Percentiles rank a stretch among this genome's conserved stretches.
Evolutionary conservation across 2,329 filamentous ascomycete species (phyloP).

Genomic region (Karstenula rhodostoma): DNA sequence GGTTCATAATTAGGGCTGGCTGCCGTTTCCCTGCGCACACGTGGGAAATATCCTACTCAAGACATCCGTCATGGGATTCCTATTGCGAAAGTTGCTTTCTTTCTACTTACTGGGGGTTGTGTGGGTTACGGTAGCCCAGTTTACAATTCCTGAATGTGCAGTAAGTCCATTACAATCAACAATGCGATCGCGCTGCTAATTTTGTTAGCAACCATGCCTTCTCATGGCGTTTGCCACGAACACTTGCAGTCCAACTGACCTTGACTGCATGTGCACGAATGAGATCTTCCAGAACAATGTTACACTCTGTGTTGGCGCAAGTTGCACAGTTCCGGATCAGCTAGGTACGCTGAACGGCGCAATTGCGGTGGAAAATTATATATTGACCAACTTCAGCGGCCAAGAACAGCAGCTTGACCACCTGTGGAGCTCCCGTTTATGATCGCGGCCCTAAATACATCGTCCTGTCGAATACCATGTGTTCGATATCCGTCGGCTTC

Average conservation of each 20-base stretch:
- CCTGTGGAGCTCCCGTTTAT: slow-evolving; percentile 51
- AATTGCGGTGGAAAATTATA: background rate
- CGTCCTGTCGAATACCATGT: slow-evolving; percentile 37
- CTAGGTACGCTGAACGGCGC: slow-evolving; percentile 22
- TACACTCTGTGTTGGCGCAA: slow-evolving; percentile 27
- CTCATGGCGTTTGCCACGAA: slow-evolving; percentile 21
- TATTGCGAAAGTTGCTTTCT: background rate
- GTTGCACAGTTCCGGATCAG: slow-evolving; percentile 34
- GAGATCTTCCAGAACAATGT: slow-evolving; percentile 29
- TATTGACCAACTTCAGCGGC: slow-evolving; percentile 38
- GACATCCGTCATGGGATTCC: background rate
- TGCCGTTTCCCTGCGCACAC: background rate
- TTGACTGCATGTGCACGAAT: slow-evolving; percentile 35
- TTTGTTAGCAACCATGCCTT: slow-evolving; percentile 23
- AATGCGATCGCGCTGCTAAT: background rate
- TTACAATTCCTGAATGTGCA: slow-evolving; percentile 1
- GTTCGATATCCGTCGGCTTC: slow-evolving; percentile 43
- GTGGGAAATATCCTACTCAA: background rate
- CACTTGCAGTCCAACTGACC: slow-evolving; percentile 29
- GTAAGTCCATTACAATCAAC: background rate
- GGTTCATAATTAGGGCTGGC: background rate
- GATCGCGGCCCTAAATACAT: slow-evolving; percentile 46
- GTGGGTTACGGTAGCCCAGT: background rate
- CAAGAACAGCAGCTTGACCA: slow-evolving; percentile 52
- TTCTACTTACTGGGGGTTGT: background rate